Evolutionary conservation across 139 green algal species (phyloP).

Genomic region (Tetratostichococcus sp.): DNA sequence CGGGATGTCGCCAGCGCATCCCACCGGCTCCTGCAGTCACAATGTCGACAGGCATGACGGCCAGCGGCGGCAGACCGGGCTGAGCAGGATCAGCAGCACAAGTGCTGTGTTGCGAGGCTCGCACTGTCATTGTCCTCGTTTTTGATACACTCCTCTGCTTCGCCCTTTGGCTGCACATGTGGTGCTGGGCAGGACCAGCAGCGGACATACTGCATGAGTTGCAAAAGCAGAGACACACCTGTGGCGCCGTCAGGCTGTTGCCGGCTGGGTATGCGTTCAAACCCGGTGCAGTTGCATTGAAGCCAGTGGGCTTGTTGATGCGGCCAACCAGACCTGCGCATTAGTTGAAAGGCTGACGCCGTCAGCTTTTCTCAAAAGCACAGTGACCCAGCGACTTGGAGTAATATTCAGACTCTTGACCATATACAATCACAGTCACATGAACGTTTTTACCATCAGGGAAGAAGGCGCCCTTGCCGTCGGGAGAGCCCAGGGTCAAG

Average conservation of each 20-base stretch:
- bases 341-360: too few species aligned
- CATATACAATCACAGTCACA: too few species aligned
- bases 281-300: not conserved
- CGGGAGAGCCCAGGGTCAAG: constrained; percentile 6
- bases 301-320: constrained; percentile 28
- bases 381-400: too few species aligned
- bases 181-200: not conserved
- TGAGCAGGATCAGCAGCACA: too few species aligned
- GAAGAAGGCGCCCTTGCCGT: constrained; percentile 22
- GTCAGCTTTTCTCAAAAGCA: too few species aligned
- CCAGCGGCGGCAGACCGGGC: too few species aligned
- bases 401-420: too few species aligned
- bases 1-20: not conserved
- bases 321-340: constrained; percentile 15
- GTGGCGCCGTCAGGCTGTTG: not conserved
- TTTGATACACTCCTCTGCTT: too few species aligned
- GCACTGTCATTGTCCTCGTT: too few species aligned
- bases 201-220: not conserved
- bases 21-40: not conserved
- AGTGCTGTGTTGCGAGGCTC: too few species aligned
- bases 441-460: constrained; percentile 9
- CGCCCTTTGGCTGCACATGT: too few species aligned
- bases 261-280: not conserved
- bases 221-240: not conserved
- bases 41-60: too few species aligned